phyloP scores from a whole-genome alignment of 176 grass and related monocot genomes.

The Urochloa ruziziensis region DNA sequence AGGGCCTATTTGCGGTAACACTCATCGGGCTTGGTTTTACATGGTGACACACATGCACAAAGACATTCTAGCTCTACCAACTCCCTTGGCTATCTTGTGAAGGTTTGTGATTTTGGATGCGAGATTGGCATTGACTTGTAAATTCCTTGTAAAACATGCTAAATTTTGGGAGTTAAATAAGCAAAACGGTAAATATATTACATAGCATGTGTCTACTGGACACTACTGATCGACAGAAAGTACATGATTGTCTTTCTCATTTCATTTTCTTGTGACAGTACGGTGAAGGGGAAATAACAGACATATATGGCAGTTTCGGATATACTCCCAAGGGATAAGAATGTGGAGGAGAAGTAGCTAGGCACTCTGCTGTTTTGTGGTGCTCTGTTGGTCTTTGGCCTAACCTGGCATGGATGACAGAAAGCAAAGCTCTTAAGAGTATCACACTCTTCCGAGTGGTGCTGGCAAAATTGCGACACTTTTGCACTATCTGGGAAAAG shows the following conservation, averaged over 20 bases:
- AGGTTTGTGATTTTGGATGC: too few relatives aligned
- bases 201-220: background rate
- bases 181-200: background rate
- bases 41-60: too few relatives aligned
- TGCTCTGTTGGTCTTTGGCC: slow-evolving; percentile 8
- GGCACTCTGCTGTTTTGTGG: background rate
- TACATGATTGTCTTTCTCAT: background rate
- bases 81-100: too few relatives aligned
- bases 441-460: background rate
- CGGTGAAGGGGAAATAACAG: background rate
- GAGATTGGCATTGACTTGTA: too few relatives aligned
- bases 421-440: background rate
- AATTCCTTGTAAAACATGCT: background rate
- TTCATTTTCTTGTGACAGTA: background rate
- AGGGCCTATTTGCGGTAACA: too few relatives aligned
- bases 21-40: too few relatives aligned
- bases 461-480: slow-evolving; percentile 15
- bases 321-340: background rate
- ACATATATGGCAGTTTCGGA: background rate
- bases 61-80: too few relatives aligned
- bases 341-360: background rate
- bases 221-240: background rate
- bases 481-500: slow-evolving; percentile 11
- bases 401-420: background rate
- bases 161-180: background rate